Evolutionary conservation across 768 basidiomycete species (phyloP).

Genomic region (Coprinopsis marcescibilis): DNA sequence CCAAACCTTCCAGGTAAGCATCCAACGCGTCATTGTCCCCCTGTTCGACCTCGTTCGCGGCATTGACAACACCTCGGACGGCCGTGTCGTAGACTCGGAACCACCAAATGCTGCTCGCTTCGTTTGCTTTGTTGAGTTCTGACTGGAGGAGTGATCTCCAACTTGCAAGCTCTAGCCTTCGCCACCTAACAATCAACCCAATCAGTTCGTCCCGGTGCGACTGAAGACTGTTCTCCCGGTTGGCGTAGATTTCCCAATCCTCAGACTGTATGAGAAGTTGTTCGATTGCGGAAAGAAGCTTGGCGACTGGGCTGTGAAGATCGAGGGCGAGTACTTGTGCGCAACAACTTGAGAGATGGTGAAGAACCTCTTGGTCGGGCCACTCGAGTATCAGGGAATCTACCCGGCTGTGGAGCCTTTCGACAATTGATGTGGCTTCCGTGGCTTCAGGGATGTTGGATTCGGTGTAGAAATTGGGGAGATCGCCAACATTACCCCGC

Average conservation of each 20-base stretch:
- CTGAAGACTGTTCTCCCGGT: conserved; percentile 78
- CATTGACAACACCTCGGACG: conserved; percentile 55
- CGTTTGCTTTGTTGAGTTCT: conserved; percentile 53
- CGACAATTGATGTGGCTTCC: conserved; percentile 51
- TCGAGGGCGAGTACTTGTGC: conserved; percentile 55
- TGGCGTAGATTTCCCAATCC: conserved; percentile 97
- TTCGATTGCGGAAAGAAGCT: conserved; percentile 76
- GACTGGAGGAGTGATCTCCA: conserved; percentile 80
- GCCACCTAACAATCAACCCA: conserved; percentile 79
- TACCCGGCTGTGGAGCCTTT: conserved; percentile 48
- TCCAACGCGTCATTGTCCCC: conserved; percentile 21
- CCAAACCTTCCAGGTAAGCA: conserved; percentile 56
- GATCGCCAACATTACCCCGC: conserved; percentile 8
- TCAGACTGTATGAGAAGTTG: conserved; percentile 81
- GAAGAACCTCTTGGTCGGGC: conserved; percentile 98
- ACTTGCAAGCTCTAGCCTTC: conserved; percentile 80
- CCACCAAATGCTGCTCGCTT: conserved; percentile 59
- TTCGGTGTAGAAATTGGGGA: conserved; percentile 78
- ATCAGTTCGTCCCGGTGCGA: conserved; percentile 59
- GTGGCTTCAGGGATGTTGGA: conserved; percentile 66
- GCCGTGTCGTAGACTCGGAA: conserved; percentile 82
- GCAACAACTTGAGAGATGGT: conserved; percentile 71
- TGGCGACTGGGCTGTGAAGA: conserved; percentile 71
- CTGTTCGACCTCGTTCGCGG: conserved; percentile 24
- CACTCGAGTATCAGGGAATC: conserved; percentile 62